These are phyloP conservation scores for Reticulascus tulasneorum DNA, from an alignment of 2,329 filamentous ascomycete genomes.

Conservation along the genomic window DNA sequence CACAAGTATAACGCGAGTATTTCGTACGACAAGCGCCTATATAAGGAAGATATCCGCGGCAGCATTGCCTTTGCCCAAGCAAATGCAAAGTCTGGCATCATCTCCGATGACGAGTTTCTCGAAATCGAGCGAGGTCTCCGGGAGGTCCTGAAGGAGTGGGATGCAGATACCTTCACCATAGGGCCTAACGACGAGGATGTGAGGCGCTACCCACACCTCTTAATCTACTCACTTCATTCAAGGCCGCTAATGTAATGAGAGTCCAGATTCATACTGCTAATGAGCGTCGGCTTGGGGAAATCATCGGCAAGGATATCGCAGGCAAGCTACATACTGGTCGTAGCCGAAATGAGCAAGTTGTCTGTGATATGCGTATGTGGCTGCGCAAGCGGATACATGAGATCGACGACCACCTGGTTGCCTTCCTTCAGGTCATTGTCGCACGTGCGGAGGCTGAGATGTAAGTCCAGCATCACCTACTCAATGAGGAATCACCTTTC, in stretches of 20 bases:
- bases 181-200: slow-evolving; percentile 10
- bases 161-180: slow-evolving; percentile 20
- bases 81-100: slow-evolving; percentile 57
- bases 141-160: slow-evolving; percentile 26
- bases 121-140: slow-evolving; percentile 59
- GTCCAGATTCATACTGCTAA: slow-evolving; percentile 53
- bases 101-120: slow-evolving; percentile 58
- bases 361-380: slow-evolving; percentile 71
- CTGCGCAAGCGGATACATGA: slow-evolving; percentile 19
- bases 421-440: slow-evolving; percentile 19
- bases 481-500: too few relatives aligned
- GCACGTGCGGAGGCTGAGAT: slow-evolving; percentile 21
- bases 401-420: slow-evolving; percentile 19
- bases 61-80: slow-evolving; percentile 63
- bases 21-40: slow-evolving; percentile 61
- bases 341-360: slow-evolving; percentile 70
- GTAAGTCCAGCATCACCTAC: slow-evolving; percentile 21
- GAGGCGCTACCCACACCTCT: slow-evolving; percentile 8
- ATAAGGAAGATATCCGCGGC: slow-evolving; percentile 62
- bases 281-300: slow-evolving; percentile 57
- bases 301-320: slow-evolving; percentile 66
- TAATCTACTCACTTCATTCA: too few relatives aligned
- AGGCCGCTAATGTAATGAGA: slow-evolving; percentile 25
- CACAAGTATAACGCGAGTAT: slow-evolving; percentile 61
- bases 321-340: slow-evolving; percentile 70